Evolutionary conservation across 192 early-diverging fungal genomes (phyloP), one percentile per base, ranked within the genome.

Genomic region (Geranomyces variabilis): DNA sequence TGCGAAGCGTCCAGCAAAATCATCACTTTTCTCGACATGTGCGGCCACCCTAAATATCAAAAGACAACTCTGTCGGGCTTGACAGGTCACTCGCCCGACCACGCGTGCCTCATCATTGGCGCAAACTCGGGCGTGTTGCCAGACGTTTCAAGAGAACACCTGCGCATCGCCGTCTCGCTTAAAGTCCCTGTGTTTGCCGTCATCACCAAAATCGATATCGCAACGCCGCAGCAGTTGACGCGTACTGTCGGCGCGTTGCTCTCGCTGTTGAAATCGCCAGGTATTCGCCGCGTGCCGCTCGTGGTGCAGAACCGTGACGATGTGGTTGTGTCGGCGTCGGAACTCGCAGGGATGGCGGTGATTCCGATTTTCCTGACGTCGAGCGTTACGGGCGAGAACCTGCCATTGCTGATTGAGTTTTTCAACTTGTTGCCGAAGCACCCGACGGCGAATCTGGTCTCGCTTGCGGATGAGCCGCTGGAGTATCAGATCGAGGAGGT

Each of bases 61-160:
- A 87, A 89, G 49, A 97, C 96, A 0, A 97, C 96, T 4, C 87
- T 95, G 1, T 81, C 88, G 8, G 96, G 91, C n/a, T 74, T 97
- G 0, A 89, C 90, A 13, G 93, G 92, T 0, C 86, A 91, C 73
- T 84, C 89, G 26, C 93, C 94, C 0, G 90, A 96, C 51, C 92
- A 90, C 77, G 93, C 93, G 19, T 94, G 91, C 43, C 58, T 97
- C n/a, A 87, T 91, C 0, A 75, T 97, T 9, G 81, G 91, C 47
- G 91, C 92, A 6, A 89, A 89, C 33, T 75, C 87, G 10, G 88
- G 83, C 1, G 66, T 94, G 4, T n/a, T n/a, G 36, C 79, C 86
- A 1, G 87, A 88, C 29, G 87, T 94, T 53, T 87, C 92, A 1
- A 83, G 82, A 41, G 94, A 94, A 71, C 94, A 96, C 73, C 66